Percentiles rank a stretch among this genome's conserved stretches.
phyloP scores from a whole-genome alignment of 495 filamentous ascomycete genomes.

The Aspergillus bertholletiae region DNA sequence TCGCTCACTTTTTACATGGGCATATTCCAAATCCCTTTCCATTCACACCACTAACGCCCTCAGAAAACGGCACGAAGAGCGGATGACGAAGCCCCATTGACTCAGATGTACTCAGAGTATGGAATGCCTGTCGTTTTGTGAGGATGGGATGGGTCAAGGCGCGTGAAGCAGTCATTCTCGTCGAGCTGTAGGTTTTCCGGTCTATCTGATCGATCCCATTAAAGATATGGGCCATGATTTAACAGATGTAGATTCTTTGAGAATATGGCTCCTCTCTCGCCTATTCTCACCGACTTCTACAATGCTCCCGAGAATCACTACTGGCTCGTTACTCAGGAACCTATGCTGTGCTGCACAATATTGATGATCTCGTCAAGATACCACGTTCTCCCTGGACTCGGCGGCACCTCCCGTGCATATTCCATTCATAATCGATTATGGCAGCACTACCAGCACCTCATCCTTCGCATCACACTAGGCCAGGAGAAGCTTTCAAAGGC shows the following conservation, averaged over 20 bases:
- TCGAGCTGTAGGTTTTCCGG: neutral
- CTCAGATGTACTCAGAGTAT: constrained; percentile 25
- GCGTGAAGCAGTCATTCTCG: constrained; percentile 25
- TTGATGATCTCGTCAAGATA: constrained; percentile 38
- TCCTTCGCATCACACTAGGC: constrained; percentile 35
- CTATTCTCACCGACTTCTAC: constrained; percentile 37
- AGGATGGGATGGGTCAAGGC: constrained; percentile 41
- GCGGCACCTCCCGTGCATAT: constrained; percentile 29
- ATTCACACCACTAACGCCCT: neutral
- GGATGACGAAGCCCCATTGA: constrained; percentile 4
- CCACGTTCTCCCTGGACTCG: constrained; percentile 31
- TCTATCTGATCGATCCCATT: neutral
- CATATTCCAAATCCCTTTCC: neutral
- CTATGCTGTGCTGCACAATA: constrained; percentile 38
- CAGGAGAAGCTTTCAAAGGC: constrained; percentile 34
- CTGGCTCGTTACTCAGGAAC: constrained; percentile 34
- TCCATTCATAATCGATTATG: constrained; percentile 42
- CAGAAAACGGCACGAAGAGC: neutral
- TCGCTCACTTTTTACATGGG: no score
- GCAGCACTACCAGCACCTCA: constrained; percentile 39
- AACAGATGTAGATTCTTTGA: constrained; percentile 26
- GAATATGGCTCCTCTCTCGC: constrained; percentile 33
- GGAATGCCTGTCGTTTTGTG: constrained; percentile 39
- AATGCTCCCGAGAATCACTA: constrained; percentile 29
- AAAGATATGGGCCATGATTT: neutral